Conservation (phyloP, 139 green algal species). For the Raphidocelis subcapitata region DNA sequence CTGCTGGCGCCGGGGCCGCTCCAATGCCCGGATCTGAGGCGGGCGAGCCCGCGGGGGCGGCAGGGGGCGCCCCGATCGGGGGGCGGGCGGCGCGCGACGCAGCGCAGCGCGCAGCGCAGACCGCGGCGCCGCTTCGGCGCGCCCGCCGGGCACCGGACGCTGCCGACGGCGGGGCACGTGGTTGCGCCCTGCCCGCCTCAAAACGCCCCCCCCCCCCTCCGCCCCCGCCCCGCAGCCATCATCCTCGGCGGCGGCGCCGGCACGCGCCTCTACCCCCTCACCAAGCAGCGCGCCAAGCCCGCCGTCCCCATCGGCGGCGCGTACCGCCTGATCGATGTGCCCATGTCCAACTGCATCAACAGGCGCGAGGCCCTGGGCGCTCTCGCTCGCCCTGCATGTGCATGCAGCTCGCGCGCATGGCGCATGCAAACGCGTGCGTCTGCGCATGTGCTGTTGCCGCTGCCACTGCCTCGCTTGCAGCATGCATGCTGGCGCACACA, state of each 20-base stretch:
- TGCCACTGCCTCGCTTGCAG: no score
- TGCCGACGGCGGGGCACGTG: background rate
- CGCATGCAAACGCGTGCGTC: no score
- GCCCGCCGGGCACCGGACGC: no score
- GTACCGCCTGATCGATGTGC: conserved; percentile 99
- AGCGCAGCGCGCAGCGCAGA: no score
- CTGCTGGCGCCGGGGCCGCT: background rate
- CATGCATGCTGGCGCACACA: no score
- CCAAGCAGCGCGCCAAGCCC: conserved; percentile 90
- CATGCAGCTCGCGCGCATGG: no score
- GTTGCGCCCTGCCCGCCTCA: background rate
- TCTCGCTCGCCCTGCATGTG: no score
- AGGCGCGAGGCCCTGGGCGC: no score
- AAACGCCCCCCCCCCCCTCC: background rate
- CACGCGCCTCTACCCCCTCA: conserved; percentile 91
- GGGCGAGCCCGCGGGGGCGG: background rate
- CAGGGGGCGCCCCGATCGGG: background rate
- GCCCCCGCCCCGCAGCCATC: conserved; percentile 59
- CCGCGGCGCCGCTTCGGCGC: no score
- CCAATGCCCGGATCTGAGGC: background rate
- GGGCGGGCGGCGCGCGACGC: no score
- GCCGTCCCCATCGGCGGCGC: conserved; percentile 97
- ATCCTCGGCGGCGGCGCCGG: conserved; percentile 92
- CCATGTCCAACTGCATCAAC: conserved; percentile 99
- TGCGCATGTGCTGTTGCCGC: no score